Evolutionary conservation across 352 stramenopile species (phyloP).

Genomic region (Aphanomyces invadans): DNA sequence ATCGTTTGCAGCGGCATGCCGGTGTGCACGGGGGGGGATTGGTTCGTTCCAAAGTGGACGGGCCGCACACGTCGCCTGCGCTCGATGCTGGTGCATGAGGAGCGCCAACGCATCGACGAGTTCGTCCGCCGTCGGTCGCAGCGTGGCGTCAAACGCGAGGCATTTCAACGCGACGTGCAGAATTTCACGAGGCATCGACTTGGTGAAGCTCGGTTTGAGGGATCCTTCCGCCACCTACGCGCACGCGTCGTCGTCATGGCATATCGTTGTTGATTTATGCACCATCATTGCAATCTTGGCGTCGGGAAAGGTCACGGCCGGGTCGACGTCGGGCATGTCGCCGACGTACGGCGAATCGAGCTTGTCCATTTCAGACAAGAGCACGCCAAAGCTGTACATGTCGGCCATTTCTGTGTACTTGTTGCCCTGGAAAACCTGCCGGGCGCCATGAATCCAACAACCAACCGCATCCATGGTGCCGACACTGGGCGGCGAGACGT

Average conservation of each 20-base stretch:
- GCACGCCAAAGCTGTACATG: constrained; percentile 9
- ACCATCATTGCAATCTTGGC: neutral
- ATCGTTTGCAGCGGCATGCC: no score
- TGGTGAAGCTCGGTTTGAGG: neutral
- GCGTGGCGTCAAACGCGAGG: neutral
- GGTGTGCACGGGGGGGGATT: no score
- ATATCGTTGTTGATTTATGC: neutral
- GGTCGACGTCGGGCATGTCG: neutral
- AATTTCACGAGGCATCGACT: neutral
- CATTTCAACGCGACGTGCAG: neutral
- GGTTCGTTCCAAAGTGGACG: no score
- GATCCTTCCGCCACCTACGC: neutral
- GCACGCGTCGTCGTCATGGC: neutral
- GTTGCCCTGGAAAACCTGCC: neutral
- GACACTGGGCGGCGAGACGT: no score
- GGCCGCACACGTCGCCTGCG: no score
- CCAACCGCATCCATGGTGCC: neutral
- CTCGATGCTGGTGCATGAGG: neutral
- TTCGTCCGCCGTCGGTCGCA: neutral
- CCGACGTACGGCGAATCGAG: neutral
- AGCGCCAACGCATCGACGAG: neutral
- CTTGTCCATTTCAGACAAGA: constrained; percentile 10
- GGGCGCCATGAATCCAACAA: no score
- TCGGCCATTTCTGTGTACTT: constrained; percentile 1
- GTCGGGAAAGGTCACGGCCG: neutral